Evolutionary conservation across 2,329 filamentous ascomycete genomes (phyloP).

Genomic region (Escovopsis sp.): DNA sequence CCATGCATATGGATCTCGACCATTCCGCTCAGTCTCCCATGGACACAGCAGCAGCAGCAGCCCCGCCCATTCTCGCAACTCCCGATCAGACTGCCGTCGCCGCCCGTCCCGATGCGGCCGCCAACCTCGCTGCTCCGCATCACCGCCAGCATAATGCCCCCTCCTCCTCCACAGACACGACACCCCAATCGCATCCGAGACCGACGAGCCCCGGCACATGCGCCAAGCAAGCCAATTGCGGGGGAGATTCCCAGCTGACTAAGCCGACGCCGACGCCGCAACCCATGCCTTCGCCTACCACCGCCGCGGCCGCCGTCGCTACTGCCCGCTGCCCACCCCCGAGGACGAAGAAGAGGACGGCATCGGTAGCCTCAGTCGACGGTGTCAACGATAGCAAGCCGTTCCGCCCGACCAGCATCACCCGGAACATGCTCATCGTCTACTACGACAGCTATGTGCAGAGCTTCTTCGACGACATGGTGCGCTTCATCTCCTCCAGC

Average conservation of each 20-base stretch:
- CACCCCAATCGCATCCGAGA: background rate
- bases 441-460: slow-evolving; percentile 86
- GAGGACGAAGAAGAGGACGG: slow-evolving; percentile 35
- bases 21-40: slow-evolving; percentile 3
- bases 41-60: too few species aligned
- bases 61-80: too few species aligned
- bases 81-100: too few species aligned
- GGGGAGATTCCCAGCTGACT: too few species aligned
- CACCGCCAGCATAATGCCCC: slow-evolving; percentile 1
- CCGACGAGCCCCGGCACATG: background rate
- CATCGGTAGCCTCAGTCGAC: slow-evolving; percentile 36
- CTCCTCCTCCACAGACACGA: slow-evolving; percentile 9
- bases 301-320: slow-evolving; percentile 15
- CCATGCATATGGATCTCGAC: slow-evolving; percentile 10
- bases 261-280: too few species aligned
- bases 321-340: slow-evolving; percentile 19
- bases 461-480: slow-evolving; percentile 65
- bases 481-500: slow-evolving; percentile 65
- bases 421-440: slow-evolving; percentile 67
- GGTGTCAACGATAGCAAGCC: slow-evolving; percentile 13
- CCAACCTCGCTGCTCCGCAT: background rate
- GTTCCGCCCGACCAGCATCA: slow-evolving; percentile 43
- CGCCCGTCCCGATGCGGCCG: too few species aligned
- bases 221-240: too few species aligned
- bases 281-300: slow-evolving; percentile 3